Percentiles rank a stretch among this genome's conserved stretches.
These are phyloP conservation scores for Paragyromitra xinjiangensis DNA, from an alignment of 495 filamentous ascomycete species.

Conservation along the genomic window DNA sequence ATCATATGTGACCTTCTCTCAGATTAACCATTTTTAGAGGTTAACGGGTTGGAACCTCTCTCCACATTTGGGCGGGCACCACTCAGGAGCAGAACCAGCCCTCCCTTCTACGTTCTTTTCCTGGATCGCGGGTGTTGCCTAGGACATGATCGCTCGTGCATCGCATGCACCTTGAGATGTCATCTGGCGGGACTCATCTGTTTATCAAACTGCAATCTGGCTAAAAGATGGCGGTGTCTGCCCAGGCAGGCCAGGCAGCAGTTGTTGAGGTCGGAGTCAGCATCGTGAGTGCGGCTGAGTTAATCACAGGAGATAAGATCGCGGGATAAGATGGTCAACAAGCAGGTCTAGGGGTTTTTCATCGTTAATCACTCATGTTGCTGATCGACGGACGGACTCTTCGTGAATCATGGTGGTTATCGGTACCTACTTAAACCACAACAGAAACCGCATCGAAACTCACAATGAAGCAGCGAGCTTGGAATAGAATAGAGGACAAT, in stretches of 20 bases:
- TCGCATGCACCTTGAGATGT: constrained; percentile 1
- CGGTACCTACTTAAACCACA: background rate
- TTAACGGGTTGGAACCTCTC: background rate
- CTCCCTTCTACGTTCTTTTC: background rate
- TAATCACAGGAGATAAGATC: background rate
- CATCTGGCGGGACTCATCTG: background rate
- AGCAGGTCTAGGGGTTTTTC: background rate
- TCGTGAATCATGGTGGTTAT: background rate
- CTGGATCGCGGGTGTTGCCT: background rate
- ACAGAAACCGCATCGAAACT: background rate
- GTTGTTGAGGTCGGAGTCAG: background rate
- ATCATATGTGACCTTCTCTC: background rate
- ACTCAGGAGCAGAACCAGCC: background rate
- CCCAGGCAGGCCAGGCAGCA: background rate
- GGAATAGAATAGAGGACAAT: background rate
- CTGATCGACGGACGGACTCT: background rate
- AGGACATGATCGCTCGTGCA: background rate
- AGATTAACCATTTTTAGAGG: background rate
- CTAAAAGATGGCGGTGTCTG: background rate
- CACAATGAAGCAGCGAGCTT: background rate
- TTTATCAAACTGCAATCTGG: background rate
- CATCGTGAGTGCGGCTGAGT: background rate
- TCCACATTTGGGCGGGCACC: background rate
- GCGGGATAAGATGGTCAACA: background rate
- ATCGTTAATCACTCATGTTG: background rate